A percentile compares a stretch with the other conserved stretches of the same genome.
These are phyloP conservation scores for Pichia thaimueangensis DNA, from an alignment of 805 yeast genomes.

Conservation along the genomic window DNA sequence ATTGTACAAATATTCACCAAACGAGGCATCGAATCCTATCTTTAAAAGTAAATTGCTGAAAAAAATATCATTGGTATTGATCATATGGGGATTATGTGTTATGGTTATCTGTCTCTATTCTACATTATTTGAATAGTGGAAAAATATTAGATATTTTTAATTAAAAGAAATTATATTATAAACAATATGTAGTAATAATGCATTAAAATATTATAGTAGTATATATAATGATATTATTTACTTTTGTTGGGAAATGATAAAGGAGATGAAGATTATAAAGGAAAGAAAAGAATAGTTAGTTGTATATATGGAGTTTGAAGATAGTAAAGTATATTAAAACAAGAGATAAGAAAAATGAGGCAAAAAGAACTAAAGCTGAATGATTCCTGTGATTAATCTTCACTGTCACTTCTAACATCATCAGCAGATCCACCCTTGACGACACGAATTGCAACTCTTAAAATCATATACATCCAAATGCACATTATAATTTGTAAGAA, in stretches of 20 bases:
- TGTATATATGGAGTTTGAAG: too few relatives aligned
- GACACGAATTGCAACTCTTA: constrained; percentile 64
- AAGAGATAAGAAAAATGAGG: background rate
- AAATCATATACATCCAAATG: constrained; percentile 71
- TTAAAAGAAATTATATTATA: too few relatives aligned
- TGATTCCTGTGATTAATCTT: constrained; percentile 23
- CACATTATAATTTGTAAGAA: constrained; percentile 60
- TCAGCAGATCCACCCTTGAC: constrained; percentile 72
- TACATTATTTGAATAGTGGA: constrained; percentile 39
- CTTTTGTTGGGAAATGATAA: background rate
- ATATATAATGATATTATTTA: background rate
- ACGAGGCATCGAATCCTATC: constrained; percentile 18
- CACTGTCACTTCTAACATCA: constrained; percentile 83
- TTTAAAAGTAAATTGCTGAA: constrained; percentile 19
- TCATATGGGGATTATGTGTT: constrained; percentile 48
- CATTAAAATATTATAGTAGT: too few relatives aligned
- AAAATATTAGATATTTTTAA: too few relatives aligned
- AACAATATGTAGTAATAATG: too few relatives aligned
- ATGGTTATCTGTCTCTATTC: constrained; percentile 51
- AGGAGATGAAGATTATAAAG: background rate
- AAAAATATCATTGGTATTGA: constrained; percentile 32
- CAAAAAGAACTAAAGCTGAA: background rate
- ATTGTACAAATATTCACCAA: constrained; percentile 19
- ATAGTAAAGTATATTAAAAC: background rate
- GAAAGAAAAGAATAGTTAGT: background rate